Conservation (phyloP, 106 monocot species). For the Platanthera zijinensis region DNA sequence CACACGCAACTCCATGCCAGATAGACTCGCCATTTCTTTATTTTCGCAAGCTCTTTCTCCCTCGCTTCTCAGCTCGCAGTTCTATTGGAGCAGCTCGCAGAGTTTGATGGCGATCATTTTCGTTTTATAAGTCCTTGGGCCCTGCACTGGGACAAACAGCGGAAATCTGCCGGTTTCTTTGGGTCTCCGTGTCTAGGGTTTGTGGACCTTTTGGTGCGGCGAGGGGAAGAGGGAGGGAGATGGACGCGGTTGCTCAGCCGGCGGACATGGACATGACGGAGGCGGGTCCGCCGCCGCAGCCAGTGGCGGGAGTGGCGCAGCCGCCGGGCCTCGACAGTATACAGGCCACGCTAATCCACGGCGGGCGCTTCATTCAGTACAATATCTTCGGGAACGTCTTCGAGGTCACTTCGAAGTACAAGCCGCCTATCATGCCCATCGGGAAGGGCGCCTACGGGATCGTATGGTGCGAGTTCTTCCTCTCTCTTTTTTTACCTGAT, state of each 20-base stretch:
- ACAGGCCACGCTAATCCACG: slow-evolving; percentile 54
- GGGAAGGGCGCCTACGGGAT: slow-evolving; percentile 98
- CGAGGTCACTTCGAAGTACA: slow-evolving; percentile 90
- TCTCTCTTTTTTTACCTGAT: background rate
- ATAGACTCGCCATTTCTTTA: background rate
- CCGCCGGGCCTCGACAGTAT: slow-evolving; percentile 17
- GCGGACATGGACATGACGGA: slow-evolving; percentile 15
- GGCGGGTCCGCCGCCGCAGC: slow-evolving; percentile 8
- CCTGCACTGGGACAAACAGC: background rate
- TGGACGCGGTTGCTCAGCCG: slow-evolving; percentile 12
- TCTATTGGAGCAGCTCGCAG: background rate
- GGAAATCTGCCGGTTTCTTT: background rate
- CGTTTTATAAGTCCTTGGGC: background rate
- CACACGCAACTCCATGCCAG: background rate
- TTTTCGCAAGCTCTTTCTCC: background rate
- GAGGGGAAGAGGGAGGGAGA: slow-evolving; percentile 2
- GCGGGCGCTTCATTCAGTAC: slow-evolving; percentile 88
- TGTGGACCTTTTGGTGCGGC: background rate
- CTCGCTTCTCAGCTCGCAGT: background rate
- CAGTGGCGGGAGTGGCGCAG: background rate
- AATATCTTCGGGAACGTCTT: slow-evolving; percentile 95
- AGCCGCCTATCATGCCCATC: slow-evolving; percentile 94
- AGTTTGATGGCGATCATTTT: too few relatives aligned
- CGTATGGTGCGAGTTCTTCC: slow-evolving; percentile 47
- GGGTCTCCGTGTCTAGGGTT: background rate